These are phyloP conservation scores for Microcera coccophila DNA, from an alignment of 2,329 filamentous ascomycete species.

Conservation along the genomic window DNA sequence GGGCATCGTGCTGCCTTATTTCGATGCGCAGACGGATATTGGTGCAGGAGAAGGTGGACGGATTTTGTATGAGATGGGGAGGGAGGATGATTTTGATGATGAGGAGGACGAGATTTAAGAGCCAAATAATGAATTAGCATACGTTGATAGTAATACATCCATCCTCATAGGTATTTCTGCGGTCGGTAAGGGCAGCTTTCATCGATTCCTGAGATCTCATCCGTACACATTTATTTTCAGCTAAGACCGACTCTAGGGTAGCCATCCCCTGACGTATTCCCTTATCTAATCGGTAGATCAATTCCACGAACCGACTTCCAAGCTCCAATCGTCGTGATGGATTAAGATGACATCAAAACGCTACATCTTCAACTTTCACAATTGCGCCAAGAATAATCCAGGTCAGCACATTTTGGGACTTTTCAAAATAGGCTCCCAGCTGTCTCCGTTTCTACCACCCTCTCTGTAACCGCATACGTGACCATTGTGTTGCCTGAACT, in stretches of 20 bases:
- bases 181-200: no score
- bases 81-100: slow-evolving; percentile 94
- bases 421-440: no score
- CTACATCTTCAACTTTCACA: no score
- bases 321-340: not conserved
- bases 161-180: no score
- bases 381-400: no score
- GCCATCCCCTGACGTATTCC: slow-evolving; percentile 1
- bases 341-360: not conserved
- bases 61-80: slow-evolving; percentile 95
- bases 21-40: slow-evolving; percentile 84
- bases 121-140: no score
- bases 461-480: no score
- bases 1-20: slow-evolving; percentile 89
- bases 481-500: slow-evolving; percentile 14
- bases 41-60: slow-evolving; percentile 80
- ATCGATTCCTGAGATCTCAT: no score
- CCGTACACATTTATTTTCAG: no score
- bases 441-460: no score
- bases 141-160: no score
- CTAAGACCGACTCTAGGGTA: not conserved
- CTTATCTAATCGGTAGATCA: slow-evolving; percentile 25
- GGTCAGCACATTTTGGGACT: no score
- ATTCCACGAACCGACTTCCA: slow-evolving; percentile 5
- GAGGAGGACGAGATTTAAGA: slow-evolving; percentile 83